These are phyloP conservation scores for Ustilaginoidea virens DNA, from an alignment of 2,329 filamentous ascomycete species.

Conservation along the genomic window DNA sequence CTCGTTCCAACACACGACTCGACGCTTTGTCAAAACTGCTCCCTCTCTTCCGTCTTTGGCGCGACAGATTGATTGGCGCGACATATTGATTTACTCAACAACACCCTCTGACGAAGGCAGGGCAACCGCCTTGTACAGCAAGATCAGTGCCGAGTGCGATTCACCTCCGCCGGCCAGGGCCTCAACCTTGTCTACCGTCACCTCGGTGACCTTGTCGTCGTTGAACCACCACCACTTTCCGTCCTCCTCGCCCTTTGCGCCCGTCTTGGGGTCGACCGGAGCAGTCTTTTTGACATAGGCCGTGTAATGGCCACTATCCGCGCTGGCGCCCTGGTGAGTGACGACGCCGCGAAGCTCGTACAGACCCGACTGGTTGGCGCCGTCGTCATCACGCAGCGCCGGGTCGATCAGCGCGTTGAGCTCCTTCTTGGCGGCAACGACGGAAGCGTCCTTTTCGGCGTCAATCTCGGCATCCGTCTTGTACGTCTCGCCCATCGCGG, in stretches of 20 bases:
- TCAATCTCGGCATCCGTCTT: constrained; percentile 94
- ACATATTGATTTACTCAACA: constrained; percentile 15
- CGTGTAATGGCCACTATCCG: constrained; percentile 96
- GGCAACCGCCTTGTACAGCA: constrained; percentile 62
- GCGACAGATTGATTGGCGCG: too few relatives aligned
- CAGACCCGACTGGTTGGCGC: constrained; percentile 82
- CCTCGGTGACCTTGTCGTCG: constrained; percentile 91
- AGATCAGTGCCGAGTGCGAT: constrained; percentile 67
- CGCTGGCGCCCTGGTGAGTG: constrained; percentile 90
- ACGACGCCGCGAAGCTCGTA: constrained; percentile 92
- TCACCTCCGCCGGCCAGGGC: constrained; percentile 80
- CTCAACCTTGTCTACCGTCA: constrained; percentile 80
- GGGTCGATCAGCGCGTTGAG: constrained; percentile 63
- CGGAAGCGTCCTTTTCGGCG: constrained; percentile 60
- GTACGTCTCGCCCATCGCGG: constrained; percentile 61
- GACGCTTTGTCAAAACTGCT: too few relatives aligned
- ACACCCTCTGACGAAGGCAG: constrained; percentile 41
- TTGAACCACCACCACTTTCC: constrained; percentile 99
- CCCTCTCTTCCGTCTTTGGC: too few relatives aligned
- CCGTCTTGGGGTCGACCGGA: constrained; percentile 55
- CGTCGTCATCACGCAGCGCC: constrained; percentile 58
- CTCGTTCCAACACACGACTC: too few relatives aligned
- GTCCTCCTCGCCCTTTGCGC: constrained; percentile 66
- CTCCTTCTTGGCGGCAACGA: constrained; percentile 76
- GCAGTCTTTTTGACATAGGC: constrained; percentile 90